These are phyloP conservation scores for Saccharomyces uvarum DNA, from an alignment of 1,139 yeast species.

Conservation along the genomic window DNA sequence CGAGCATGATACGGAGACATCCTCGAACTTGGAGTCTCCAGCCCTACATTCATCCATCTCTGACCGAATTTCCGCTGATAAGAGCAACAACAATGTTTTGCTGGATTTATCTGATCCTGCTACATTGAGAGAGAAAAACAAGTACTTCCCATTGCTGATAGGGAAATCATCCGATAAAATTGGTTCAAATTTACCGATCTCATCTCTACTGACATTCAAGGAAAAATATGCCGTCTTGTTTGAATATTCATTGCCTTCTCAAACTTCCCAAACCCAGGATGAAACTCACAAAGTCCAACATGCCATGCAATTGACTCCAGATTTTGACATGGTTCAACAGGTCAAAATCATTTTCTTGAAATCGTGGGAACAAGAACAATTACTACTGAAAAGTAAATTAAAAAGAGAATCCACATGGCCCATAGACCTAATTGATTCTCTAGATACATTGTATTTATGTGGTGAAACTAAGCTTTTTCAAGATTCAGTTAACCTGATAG, in stretches of 20 bases:
- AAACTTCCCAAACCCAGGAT: constrained; percentile 8
- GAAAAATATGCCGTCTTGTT: constrained; percentile 31
- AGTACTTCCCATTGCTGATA: constrained; percentile 33
- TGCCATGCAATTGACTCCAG: constrained; percentile 10
- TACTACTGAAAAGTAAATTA: constrained; percentile 4
- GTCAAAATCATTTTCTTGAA: constrained; percentile 12
- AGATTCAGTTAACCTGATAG: constrained; percentile 46
- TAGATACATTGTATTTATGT: constrained; percentile 64
- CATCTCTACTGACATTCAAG: constrained; percentile 19
- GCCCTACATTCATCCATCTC: not conserved
- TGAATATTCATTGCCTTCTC: constrained; percentile 29
- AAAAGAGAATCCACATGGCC: constrained; percentile 19
- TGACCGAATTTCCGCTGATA: not conserved
- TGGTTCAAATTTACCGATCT: constrained; percentile 11
- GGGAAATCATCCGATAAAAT: constrained; percentile 4
- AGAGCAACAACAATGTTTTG: constrained; percentile 1
- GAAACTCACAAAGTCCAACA: constrained; percentile 29
- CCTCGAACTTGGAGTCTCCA: not conserved
- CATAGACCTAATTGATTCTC: constrained; percentile 47
- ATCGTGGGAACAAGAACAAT: constrained; percentile 20
- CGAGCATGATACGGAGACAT: constrained; percentile 2
- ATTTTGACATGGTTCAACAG: constrained; percentile 26
- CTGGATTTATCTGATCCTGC: constrained; percentile 18
- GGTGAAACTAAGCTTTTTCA: constrained; percentile 47
- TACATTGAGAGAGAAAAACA: constrained; percentile 32